Base-by-base conservation (phyloP, 2,329 filamentous ascomycete genomes). In the Orbilia javanica region DNA sequence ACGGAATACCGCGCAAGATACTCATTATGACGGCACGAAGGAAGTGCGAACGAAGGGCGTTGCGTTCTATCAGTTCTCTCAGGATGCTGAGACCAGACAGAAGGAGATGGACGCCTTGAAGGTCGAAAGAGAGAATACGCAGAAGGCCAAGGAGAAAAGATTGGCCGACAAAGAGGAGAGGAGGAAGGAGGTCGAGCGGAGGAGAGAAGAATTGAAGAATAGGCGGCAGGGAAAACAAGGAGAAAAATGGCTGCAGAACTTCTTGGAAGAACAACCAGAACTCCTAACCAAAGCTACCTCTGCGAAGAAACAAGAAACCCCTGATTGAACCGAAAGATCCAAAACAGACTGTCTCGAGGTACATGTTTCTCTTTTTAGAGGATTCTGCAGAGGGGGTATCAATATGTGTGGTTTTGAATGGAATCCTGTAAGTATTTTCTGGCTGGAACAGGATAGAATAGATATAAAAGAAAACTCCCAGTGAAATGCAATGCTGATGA, bases 61-160 rank as follows among this genome's bases (percentile, higher is more conserved):
- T 0, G 96, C 93, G 0, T 99, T 98, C 85, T 97, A 94, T 85
- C 90, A 92, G 71, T 98, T 99, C 83, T 93, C 91, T 74, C 89
- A 88, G 80, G 92, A 97, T 83, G 90, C 91, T 82, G 90, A 88
- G 80, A 86, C 87, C 80, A 84, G 88, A 57, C 86, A 90, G 82
- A 84, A 85, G 81, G 93, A 98, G 87, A 97, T 98, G 93, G 87
- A 89, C 80, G 88, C 87, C 52, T 85, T 97, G 69, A 88, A 89
- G 79, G 86, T 87, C 81, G 90, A 93, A 83, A 87, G 92, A 74
- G 84, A 86, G 79, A 88, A 89, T 82, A 96, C 93, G 64, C 91
- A 94, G 84, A 84, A 84, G 77, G 87, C 87, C 80, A 85, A 87
- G 79, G 87, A 89, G 80, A 87, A 87, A 80, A 87, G 88, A 81